Percentiles rank a stretch among this genome's conserved stretches.
Evolutionary conservation across 495 filamentous ascomycete genomes (phyloP).

Genomic region (Evernia prunastri): DNA sequence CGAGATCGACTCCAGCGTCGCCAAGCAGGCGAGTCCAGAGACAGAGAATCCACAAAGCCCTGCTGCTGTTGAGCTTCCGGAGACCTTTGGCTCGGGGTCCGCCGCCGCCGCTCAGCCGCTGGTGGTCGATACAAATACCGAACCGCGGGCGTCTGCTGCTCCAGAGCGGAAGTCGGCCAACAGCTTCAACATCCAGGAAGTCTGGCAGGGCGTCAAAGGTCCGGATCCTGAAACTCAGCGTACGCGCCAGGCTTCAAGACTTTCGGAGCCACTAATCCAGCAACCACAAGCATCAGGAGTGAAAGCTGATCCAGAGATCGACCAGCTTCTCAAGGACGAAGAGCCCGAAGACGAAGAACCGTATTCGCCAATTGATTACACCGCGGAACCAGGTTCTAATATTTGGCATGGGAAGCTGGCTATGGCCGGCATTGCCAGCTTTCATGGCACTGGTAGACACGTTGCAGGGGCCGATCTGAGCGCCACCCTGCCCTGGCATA

Average conservation of each 20-base stretch:
- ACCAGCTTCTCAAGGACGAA: constrained; percentile 78
- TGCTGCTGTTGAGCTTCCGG: constrained; percentile 29
- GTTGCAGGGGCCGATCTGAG: constrained; percentile 73
- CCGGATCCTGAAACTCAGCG: constrained; percentile 38
- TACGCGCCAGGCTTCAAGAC: constrained; percentile 37
- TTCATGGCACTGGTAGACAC: constrained; percentile 70
- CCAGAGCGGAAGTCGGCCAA: constrained; percentile 35
- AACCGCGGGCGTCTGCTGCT: constrained; percentile 30
- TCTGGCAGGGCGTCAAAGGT: constrained; percentile 59
- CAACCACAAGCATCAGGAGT: constrained; percentile 43
- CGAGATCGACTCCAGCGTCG: constrained; percentile 37
- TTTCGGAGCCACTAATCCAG: constrained; percentile 35
- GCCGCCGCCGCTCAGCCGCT: constrained; percentile 34
- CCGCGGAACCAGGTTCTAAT: constrained; percentile 50
- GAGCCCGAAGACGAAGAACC: constrained; percentile 76
- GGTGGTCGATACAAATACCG: constrained; percentile 42
- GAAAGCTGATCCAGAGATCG: constrained; percentile 76
- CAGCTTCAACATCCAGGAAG: constrained; percentile 64
- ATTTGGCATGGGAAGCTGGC: constrained; percentile 75
- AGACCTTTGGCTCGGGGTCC: constrained; percentile 28
- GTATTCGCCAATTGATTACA: constrained; percentile 72
- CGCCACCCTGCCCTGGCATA: constrained; percentile 55
- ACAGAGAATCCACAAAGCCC: constrained; percentile 31
- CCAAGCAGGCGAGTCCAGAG: constrained; percentile 29
- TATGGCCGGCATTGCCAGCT: constrained; percentile 70